These are phyloP conservation scores for Globisporangium solare DNA, from an alignment of 352 stramenopile species.

Conservation along the genomic window DNA sequence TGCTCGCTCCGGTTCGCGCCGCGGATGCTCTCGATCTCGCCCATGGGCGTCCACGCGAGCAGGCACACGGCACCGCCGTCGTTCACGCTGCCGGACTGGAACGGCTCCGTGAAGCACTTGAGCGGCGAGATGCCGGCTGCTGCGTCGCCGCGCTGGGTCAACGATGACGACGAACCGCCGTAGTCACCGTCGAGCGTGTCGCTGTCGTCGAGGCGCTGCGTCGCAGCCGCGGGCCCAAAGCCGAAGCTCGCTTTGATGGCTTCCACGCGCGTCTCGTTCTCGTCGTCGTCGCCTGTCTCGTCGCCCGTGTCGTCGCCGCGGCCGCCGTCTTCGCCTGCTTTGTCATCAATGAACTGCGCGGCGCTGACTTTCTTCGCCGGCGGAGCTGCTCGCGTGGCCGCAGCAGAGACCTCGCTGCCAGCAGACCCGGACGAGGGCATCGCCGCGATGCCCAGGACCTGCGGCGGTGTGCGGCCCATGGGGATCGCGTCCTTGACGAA, in stretches of 20 bases:
- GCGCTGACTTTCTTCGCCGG: slow-evolving; percentile 17
- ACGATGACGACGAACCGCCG: too few relatives aligned
- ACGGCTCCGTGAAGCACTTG: slow-evolving; percentile 48
- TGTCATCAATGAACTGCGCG: slow-evolving; percentile 45
- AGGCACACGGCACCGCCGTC: slow-evolving; percentile 43
- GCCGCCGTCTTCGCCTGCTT: slow-evolving; percentile 33
- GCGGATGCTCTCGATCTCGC: slow-evolving; percentile 78
- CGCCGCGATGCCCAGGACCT: slow-evolving; percentile 13
- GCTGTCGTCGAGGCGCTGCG: slow-evolving; percentile 20
- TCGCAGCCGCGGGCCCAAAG: slow-evolving; percentile 41
- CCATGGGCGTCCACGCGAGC: slow-evolving; percentile 65
- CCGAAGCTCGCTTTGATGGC: slow-evolving; percentile 83
- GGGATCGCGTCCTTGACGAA: slow-evolving; percentile 68
- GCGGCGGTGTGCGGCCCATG: slow-evolving; percentile 44
- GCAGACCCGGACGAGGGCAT: neutral
- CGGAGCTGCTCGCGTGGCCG: neutral
- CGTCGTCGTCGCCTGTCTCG: slow-evolving; percentile 38
- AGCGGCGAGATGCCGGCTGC: slow-evolving; percentile 15
- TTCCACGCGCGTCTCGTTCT: slow-evolving; percentile 66
- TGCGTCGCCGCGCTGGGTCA: too few relatives aligned
- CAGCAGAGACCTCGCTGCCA: neutral
- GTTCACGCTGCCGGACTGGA: slow-evolving; percentile 54
- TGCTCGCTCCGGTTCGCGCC: slow-evolving; percentile 63
- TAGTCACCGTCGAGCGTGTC: slow-evolving; percentile 3
- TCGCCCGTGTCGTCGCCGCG: slow-evolving; percentile 22